phyloP scores from a whole-genome alignment of 768 basidiomycete species.

The Boletus pseudo-olivaceus region DNA sequence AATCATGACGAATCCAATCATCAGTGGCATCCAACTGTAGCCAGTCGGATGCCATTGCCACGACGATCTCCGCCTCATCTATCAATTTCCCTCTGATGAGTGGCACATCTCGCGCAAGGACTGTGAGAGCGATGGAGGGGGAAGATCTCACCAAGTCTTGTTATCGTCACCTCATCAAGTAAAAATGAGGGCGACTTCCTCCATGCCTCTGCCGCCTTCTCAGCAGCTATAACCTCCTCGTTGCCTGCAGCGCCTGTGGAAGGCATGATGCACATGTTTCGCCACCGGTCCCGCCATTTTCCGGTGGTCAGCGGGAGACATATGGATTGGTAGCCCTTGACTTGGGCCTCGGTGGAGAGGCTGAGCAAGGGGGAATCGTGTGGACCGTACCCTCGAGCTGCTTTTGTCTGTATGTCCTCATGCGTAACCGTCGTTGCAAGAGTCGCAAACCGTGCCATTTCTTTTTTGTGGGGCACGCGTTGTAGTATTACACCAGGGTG shows the following conservation, averaged over 20 bases:
- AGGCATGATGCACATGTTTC: constrained; percentile 77
- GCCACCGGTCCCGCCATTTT: constrained; percentile 86
- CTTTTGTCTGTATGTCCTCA: constrained; percentile 40
- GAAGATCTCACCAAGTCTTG: constrained; percentile 58
- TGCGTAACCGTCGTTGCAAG: constrained; percentile 27
- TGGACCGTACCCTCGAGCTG: constrained; percentile 13
- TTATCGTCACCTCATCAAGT: constrained; percentile 84
- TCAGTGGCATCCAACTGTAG: constrained; percentile 90
- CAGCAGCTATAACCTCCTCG: constrained; percentile 43
- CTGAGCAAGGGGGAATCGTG: constrained; percentile 49
- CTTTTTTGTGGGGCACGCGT: constrained; percentile 13
- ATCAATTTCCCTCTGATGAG: constrained; percentile 13
- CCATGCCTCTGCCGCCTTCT: constrained; percentile 81
- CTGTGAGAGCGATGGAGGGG: constrained; percentile 10
- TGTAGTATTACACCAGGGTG: constrained; percentile 1
- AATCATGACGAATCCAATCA: constrained; percentile 93
- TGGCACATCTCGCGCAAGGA: constrained; percentile 12
- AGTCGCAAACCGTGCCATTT: constrained; percentile 28
- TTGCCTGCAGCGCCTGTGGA: constrained; percentile 35
- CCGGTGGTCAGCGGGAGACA: constrained; percentile 87
- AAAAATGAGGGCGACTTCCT: constrained; percentile 75
- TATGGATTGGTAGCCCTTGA: constrained; percentile 70
- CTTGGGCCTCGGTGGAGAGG: constrained; percentile 48
- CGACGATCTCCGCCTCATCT: constrained; percentile 75
- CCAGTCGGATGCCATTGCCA: constrained; percentile 88